Percentiles rank a stretch among this genome's conserved stretches.
Conservation (phyloP, 306 rosid species). For the Quercus suber region DNA sequence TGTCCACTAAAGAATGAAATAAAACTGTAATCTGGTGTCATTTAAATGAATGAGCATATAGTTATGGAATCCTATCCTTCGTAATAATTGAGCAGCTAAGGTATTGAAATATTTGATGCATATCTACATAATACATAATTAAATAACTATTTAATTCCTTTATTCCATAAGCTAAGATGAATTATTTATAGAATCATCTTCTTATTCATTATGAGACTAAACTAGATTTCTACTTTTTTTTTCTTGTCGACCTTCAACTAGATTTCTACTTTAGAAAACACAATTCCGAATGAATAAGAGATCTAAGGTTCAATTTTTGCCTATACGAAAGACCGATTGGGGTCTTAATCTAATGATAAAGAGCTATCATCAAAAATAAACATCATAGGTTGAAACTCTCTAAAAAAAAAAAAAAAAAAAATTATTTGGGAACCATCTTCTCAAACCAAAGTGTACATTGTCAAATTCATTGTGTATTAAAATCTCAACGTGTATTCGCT, state of each 20-base stretch:
- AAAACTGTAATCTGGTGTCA: slow-evolving; percentile 17
- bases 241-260: too few relatives aligned
- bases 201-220: neutral
- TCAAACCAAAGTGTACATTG: too few relatives aligned
- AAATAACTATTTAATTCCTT: neutral
- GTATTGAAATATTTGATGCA: neutral
- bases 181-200: slow-evolving; percentile 7
- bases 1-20: slow-evolving; percentile 11
- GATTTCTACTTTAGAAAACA: neutral
- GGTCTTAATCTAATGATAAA: too few relatives aligned
- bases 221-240: too few relatives aligned
- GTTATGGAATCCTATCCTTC: slow-evolving; percentile 40
- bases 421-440: too few relatives aligned
- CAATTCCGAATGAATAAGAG: neutral
- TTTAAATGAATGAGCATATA: slow-evolving; percentile 23
- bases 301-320: too few relatives aligned
- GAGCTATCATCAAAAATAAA: fast-evolving
- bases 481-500: too few relatives aligned
- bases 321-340: too few relatives aligned
- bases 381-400: too few relatives aligned
- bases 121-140: neutral
- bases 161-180: slow-evolving; percentile 9
- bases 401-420: too few relatives aligned
- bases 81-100: slow-evolving; percentile 29
- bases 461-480: too few relatives aligned